Evolutionary conservation across 768 basidiomycete species (phyloP).

Genomic region (Terana coerulea): DNA sequence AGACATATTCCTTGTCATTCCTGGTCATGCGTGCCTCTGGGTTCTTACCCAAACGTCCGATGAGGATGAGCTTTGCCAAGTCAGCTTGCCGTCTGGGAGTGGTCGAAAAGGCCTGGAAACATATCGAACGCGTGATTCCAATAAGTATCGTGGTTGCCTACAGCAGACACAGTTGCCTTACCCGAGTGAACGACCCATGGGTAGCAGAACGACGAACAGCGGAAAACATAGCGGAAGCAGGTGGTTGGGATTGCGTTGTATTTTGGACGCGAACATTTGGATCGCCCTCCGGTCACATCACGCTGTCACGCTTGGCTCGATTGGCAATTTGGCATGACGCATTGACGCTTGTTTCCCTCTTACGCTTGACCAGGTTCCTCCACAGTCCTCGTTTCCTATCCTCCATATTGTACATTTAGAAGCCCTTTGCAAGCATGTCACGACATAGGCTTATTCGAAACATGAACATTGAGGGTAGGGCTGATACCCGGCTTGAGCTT

Average conservation of each 20-base stretch:
- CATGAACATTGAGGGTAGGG: constrained; percentile 69
- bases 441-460: constrained; percentile 89
- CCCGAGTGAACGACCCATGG: constrained; percentile 42
- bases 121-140: too few species aligned
- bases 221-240: constrained; percentile 42
- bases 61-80: constrained; percentile 70
- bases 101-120: constrained; percentile 64
- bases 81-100: constrained; percentile 51
- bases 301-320: too few species aligned
- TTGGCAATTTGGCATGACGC: background rate
- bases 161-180: constrained; percentile 22
- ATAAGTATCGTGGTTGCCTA: background rate
- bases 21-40: constrained; percentile 69
- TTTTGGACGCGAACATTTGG: too few species aligned
- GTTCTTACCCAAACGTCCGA: constrained; percentile 69
- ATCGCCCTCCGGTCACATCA: too few species aligned
- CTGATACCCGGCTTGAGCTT: background rate
- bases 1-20: constrained; percentile 73
- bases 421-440: constrained; percentile 58
- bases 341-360: background rate
- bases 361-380: background rate
- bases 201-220: constrained; percentile 41
- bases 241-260: too few species aligned
- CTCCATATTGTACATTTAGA: constrained; percentile 15
- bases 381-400: background rate